Base-by-base conservation (phyloP, 805 yeast species). In the Candida tammaniensis region DNA sequence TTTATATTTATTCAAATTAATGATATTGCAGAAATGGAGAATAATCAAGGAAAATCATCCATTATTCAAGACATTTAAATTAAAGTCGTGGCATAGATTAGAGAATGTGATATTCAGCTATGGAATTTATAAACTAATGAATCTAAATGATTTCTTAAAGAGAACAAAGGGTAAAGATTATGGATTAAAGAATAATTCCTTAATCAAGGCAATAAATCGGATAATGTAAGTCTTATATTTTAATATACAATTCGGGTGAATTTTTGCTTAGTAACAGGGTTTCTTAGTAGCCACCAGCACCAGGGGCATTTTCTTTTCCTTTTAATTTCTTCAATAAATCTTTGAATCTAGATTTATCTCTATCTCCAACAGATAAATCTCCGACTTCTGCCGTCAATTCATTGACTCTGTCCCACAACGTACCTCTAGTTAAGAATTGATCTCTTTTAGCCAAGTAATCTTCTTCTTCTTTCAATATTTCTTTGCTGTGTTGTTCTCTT, bases 391-490 rank as follows among this genome's bases (percentile, higher is more conserved):
- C 63, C 16, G 78, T 67, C 33, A 78, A 63, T 55, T 73, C 75
- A 37, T 63, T 59, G 27, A 77, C 78, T 31, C 81, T 61, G 50
- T 76, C 80, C 85, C 85, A 78, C 42, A 78, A 64, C 19, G 76
- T 70, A 42, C 72, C 57, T 52, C 63, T 54, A 42, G 54, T 55
- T 50, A 72, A 73, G 53, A 62, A 79, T 19, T 74, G 72, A 55
- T 88, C 96, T 55, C 93, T 80, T 51, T 82, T 78, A 36, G 72
- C 76, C 42, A 85, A 56, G 55, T 82, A 88, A 40, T 75, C 77
- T 46, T 76, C 79, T 48, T 86, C 86, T 47, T 83, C 93, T 33
- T 68, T 66, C 54, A 71, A 69, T 9, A 85, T 81, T 39, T 74
- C 72, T 40, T 76, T 80, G 36, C 80, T 64, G 33, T 79, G 76